Evolutionary conservation across 257 asterid species (phyloP).

Genomic region (Salvia hispanica): DNA sequence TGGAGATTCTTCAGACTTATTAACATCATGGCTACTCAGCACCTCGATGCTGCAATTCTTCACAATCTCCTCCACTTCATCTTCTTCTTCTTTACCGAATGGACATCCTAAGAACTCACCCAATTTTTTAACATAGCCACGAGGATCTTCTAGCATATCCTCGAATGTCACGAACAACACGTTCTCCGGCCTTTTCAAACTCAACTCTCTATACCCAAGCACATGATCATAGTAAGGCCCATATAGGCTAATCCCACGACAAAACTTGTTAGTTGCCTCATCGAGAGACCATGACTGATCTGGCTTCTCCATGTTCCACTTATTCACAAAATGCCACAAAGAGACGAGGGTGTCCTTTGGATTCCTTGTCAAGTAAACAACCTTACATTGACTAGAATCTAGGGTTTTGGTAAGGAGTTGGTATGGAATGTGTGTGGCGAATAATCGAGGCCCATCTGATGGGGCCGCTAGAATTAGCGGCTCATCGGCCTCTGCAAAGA

Average conservation of each 20-base stretch:
- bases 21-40: conserved; percentile 34
- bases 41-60: conserved; percentile 36
- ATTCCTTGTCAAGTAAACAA: conserved; percentile 36
- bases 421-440: conserved; percentile 35
- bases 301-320: conserved; percentile 4
- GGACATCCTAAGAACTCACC: conserved; percentile 44
- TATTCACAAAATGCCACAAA: conserved; percentile 41
- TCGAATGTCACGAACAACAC: conserved; percentile 42
- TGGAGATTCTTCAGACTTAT: conserved; percentile 32
- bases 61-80: conserved; percentile 34
- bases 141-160: conserved; percentile 31
- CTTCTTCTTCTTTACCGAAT: conserved; percentile 20
- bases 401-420: conserved; percentile 26
- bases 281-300: conserved; percentile 28
- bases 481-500: neutral
- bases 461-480: neutral
- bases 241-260: conserved; percentile 36
- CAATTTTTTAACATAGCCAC: conserved; percentile 32
- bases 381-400: conserved; percentile 12
- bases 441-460: neutral
- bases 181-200: conserved; percentile 22
- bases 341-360: conserved; percentile 53
- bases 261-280: conserved; percentile 36
- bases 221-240: conserved; percentile 55
- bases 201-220: conserved; percentile 40